Evolutionary conservation across 192 early-diverging fungal genomes (phyloP).

Genomic region (Backusella australiensis): DNA sequence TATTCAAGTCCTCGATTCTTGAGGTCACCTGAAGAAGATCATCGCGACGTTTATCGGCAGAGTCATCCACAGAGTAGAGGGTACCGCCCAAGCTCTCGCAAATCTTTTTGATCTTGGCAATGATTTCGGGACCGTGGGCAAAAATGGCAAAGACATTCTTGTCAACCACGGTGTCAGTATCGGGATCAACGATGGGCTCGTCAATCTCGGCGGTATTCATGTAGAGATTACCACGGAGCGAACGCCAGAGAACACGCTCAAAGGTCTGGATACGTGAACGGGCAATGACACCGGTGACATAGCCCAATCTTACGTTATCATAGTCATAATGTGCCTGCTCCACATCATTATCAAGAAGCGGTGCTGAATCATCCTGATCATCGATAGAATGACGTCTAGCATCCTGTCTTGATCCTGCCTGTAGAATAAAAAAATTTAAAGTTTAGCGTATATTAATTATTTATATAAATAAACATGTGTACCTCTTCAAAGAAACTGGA

Average conservation of each 20-base stretch:
- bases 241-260: conserved; percentile 95
- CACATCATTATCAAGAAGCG: conserved; percentile 62
- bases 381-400: conserved; percentile 48
- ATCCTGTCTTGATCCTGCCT: not conserved
- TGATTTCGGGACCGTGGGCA: conserved; percentile 91
- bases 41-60: conserved; percentile 82
- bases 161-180: conserved; percentile 80
- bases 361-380: conserved; percentile 48
- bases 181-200: conserved; percentile 90
- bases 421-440: not conserved
- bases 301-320: conserved; percentile 63
- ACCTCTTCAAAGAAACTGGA: conserved; percentile 80
- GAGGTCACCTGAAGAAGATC: conserved; percentile 76
- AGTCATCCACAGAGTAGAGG: conserved; percentile 85
- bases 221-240: conserved; percentile 95
- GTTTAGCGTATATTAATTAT: not conserved
- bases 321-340: conserved; percentile 34
- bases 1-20: conserved; percentile 85
- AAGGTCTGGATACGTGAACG: conserved; percentile 82
- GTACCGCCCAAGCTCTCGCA: conserved; percentile 95
- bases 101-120: conserved; percentile 90
- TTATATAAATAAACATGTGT: not conserved
- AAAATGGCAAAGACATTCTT: conserved; percentile 99
- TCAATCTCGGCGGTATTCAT: conserved; percentile 96
- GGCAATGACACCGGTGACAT: conserved; percentile 94